Evolutionary conservation across 2,329 filamentous ascomycete species (phyloP).

Genomic region (Pseudogymnoascus sp.): DNA sequence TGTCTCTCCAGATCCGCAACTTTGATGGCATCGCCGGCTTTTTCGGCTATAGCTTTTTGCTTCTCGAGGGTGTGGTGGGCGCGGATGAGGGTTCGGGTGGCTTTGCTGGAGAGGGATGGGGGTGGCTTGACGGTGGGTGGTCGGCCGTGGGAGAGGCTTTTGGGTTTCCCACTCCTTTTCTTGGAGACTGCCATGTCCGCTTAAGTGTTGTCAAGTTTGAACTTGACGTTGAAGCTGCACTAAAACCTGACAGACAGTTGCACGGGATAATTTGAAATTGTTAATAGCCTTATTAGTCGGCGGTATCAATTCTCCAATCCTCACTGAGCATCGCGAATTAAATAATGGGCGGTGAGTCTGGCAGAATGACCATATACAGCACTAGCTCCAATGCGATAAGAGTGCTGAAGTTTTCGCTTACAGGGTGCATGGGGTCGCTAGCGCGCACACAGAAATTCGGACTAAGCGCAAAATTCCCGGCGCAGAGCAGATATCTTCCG

Average conservation of each 20-base stretch:
- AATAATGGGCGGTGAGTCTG: background rate
- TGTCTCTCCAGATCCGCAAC: slow-evolving; percentile 43
- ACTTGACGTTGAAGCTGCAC: background rate
- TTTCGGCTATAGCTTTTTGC: slow-evolving; percentile 48
- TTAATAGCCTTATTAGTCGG: background rate
- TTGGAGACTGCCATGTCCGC: slow-evolving; percentile 37
- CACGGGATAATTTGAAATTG: background rate
- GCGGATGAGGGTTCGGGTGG: slow-evolving; percentile 59
- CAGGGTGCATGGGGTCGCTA: background rate
- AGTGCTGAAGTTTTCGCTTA: background rate
- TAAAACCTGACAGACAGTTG: background rate
- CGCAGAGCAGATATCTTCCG: slow-evolving; percentile 1
- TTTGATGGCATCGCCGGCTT: slow-evolving; percentile 45
- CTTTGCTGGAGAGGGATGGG: slow-evolving; percentile 57
- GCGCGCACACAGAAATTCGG: slow-evolving; percentile 6
- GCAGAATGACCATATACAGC: background rate
- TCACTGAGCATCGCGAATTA: background rate
- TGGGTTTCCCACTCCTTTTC: slow-evolving; percentile 38
- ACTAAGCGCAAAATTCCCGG: slow-evolving; percentile 3
- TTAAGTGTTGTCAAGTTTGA: background rate
- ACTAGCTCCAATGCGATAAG: slow-evolving; percentile 1
- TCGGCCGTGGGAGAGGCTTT: slow-evolving; percentile 47
- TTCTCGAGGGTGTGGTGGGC: slow-evolving; percentile 61
- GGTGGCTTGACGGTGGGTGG: slow-evolving; percentile 46
- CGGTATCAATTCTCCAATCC: background rate